These are phyloP conservation scores for Evansstolkia leycettana DNA, from an alignment of 495 filamentous ascomycete species.

Conservation along the genomic window DNA sequence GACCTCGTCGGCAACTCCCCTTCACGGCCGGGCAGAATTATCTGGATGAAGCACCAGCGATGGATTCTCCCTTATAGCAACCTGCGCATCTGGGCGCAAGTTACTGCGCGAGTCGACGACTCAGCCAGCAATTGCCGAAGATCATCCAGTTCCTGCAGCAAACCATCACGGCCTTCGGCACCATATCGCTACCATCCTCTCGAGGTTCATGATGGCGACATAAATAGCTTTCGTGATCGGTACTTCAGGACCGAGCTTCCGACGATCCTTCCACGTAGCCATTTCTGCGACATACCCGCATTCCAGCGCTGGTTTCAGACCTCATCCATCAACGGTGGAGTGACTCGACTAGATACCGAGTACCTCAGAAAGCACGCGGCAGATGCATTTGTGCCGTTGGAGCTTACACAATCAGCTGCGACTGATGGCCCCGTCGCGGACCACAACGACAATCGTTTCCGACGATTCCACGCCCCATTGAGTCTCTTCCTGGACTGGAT, in stretches of 20 bases:
- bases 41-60: slow-evolving; percentile 22
- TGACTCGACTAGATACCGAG: slow-evolving; percentile 27
- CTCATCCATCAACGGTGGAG: neutral
- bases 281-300: slow-evolving; percentile 36
- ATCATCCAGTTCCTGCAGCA: slow-evolving; percentile 1
- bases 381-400: slow-evolving; percentile 43
- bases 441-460: slow-evolving; percentile 22
- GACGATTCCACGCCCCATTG: slow-evolving; percentile 44
- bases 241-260: slow-evolving; percentile 37
- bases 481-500: slow-evolving; percentile 46
- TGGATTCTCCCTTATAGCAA: slow-evolving; percentile 7
- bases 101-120: neutral
- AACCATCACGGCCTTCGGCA: slow-evolving; percentile 3
- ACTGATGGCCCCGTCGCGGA: neutral
- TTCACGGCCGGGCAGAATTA: neutral
- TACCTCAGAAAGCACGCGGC: slow-evolving; percentile 37
- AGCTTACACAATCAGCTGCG: slow-evolving; percentile 30
- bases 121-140: neutral
- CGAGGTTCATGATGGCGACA: slow-evolving; percentile 12
- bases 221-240: slow-evolving; percentile 34
- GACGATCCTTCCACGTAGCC: slow-evolving; percentile 30
- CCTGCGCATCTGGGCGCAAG: slow-evolving; percentile 5
- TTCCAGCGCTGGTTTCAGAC: slow-evolving; percentile 41
- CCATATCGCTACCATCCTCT: slow-evolving; percentile 14
- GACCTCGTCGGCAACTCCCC: no score